Evolutionary conservation across 2,329 filamentous ascomycete species (phyloP).

Genomic region (Emmonsiellopsis sp.): DNA sequence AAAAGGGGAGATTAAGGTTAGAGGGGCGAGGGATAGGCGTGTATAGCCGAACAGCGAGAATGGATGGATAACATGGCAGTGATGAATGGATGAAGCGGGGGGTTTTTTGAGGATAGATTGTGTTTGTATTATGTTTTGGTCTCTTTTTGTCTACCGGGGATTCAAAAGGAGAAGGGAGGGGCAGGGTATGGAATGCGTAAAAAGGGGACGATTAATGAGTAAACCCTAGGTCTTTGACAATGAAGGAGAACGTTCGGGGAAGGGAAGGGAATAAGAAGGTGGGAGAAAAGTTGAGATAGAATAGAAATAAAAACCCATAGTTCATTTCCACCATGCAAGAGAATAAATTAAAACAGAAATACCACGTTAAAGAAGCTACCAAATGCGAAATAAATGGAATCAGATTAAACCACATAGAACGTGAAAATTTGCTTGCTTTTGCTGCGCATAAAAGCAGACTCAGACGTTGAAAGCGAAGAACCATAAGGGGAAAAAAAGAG

Average conservation of each 20-base stretch:
- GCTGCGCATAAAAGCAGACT: not conserved
- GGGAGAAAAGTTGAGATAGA: not conserved
- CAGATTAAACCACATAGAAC: conserved; percentile 18
- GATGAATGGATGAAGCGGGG: too few relatives aligned
- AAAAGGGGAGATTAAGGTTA: too few relatives aligned
- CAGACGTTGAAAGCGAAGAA: not conserved
- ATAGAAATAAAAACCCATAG: conserved; percentile 17
- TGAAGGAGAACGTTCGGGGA: not conserved
- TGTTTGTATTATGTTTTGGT: too few relatives aligned
- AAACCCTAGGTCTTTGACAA: too few relatives aligned
- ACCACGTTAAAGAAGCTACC: conserved; percentile 10
- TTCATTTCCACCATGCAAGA: conserved; percentile 2
- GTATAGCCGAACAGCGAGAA: too few relatives aligned
- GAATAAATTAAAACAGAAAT: not conserved
- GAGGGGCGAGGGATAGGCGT: too few relatives aligned
- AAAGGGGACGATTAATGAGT: too few relatives aligned
- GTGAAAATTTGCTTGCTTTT: conserved; percentile 18
- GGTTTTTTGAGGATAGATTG: too few relatives aligned
- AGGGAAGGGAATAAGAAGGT: not conserved
- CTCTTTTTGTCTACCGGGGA: too few relatives aligned
- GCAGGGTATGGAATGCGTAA: too few relatives aligned
- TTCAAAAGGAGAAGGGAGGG: not conserved
- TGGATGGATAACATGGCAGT: too few relatives aligned
- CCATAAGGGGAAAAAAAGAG: conserved; percentile 4
- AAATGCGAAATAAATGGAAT: conserved; percentile 23